Percentiles rank a stretch among this genome's conserved stretches.
Evolutionary conservation across 345 rosid genomes (phyloP).

Genomic region (Murraya koenigii): DNA sequence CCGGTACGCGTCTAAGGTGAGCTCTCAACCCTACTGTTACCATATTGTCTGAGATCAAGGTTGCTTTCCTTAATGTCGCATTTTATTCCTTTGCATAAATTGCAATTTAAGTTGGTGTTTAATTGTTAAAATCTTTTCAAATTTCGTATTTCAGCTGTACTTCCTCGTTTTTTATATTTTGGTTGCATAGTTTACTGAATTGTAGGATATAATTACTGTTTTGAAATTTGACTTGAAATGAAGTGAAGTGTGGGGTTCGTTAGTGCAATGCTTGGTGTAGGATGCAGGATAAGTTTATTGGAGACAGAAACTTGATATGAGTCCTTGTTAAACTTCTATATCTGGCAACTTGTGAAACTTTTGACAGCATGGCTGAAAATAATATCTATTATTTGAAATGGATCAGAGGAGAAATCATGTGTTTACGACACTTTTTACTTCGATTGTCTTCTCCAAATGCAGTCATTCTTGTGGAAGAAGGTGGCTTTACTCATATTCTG

Average conservation of each 20-base stretch:
- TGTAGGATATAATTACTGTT: neutral
- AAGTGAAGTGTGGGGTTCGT: neutral
- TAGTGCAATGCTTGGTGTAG: neutral
- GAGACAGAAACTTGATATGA: neutral
- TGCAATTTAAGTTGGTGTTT: neutral
- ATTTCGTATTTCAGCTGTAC: slow-evolving; percentile 7
- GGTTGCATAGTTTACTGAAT: neutral
- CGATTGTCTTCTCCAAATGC: neutral
- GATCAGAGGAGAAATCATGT: neutral
- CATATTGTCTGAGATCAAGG: slow-evolving; percentile 14
- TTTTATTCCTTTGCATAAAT: neutral
- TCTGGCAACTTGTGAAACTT: neutral
- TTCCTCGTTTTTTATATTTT: neutral
- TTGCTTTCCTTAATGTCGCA: neutral
- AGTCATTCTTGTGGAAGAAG: neutral
- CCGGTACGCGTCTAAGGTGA: slow-evolving; percentile 96
- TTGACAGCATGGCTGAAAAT: neutral
- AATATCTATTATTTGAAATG: neutral
- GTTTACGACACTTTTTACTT: neutral
- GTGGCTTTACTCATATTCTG: no score
- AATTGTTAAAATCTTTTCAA: neutral
- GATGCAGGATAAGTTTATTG: neutral
- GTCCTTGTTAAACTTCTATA: neutral
- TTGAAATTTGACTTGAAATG: neutral
- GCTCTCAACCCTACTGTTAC: slow-evolving; percentile 18